These are phyloP conservation scores for Leishmania tarentolae DNA, from an alignment of 208 protist species.

Conservation along the genomic window DNA sequence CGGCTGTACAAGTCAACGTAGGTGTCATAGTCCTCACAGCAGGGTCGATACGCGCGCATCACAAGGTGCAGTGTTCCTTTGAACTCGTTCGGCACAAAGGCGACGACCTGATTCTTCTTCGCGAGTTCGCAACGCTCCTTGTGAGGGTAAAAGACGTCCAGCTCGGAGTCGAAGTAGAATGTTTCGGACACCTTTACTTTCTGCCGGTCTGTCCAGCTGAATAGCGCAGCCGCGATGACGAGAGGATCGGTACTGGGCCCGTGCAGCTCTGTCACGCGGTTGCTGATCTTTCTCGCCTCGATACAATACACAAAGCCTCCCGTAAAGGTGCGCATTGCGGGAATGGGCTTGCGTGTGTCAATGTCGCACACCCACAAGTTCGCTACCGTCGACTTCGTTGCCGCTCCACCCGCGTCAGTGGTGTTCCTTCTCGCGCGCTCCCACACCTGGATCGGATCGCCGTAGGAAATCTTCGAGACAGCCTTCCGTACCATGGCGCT, in stretches of 20 bases:
- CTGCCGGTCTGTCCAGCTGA: conserved; percentile 46
- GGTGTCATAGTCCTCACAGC: conserved; percentile 81
- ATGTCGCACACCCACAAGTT: conserved; percentile 76
- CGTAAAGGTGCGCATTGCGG: conserved; percentile 72
- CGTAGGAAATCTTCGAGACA: conserved; percentile 69
- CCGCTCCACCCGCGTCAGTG: conserved; percentile 1
- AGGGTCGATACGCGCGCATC: conserved; percentile 67
- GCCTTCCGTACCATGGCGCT: conserved; percentile 46
- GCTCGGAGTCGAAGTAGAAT: conserved; percentile 84
- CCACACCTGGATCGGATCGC: conserved; percentile 86
- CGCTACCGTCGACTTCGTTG: conserved; percentile 31
- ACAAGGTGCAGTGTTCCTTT: conserved; percentile 68
- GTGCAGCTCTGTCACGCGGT: conserved; percentile 68
- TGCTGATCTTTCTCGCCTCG: conserved; percentile 53
- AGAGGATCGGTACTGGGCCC: conserved; percentile 77
- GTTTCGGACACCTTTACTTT: conserved; percentile 82
- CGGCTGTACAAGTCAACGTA: conserved; percentile 85
- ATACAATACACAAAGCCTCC: conserved; percentile 67
- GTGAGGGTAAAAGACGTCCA: conserved; percentile 86
- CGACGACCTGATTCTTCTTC: conserved; percentile 62
- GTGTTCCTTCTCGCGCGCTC: conserved; percentile 31
- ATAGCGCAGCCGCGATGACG: conserved; percentile 63
- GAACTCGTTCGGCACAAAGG: conserved; percentile 86
- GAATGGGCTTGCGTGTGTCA: conserved; percentile 74
- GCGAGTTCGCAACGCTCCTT: conserved; percentile 64